phyloP scores from a whole-genome alignment of 139 green algal genomes.

The Ulvella scutata region DNA sequence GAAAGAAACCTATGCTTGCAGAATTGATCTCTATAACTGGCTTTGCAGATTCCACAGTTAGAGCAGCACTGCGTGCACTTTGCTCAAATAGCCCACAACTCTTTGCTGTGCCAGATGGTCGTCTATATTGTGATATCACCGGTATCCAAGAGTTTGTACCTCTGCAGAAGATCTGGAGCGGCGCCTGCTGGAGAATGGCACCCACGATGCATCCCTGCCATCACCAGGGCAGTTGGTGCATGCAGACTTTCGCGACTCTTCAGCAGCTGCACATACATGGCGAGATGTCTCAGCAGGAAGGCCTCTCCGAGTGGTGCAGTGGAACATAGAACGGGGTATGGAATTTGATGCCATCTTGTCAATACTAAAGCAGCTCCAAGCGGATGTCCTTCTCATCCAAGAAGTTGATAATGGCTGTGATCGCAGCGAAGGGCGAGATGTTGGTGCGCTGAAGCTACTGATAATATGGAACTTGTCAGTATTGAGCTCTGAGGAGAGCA shows the following conservation, averaged over 20 bases:
- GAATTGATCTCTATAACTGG: too few relatives aligned
- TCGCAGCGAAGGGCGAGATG: constrained; percentile 24
- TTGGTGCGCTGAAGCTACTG: constrained; percentile 4
- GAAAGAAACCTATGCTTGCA: too few relatives aligned
- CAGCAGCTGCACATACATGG: background rate
- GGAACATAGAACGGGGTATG: constrained; percentile 82
- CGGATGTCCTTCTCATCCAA: constrained; percentile 58
- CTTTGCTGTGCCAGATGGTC: too few relatives aligned
- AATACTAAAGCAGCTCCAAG: constrained; percentile 42
- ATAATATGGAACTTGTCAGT: too few relatives aligned
- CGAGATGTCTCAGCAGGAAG: background rate
- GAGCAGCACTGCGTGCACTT: too few relatives aligned
- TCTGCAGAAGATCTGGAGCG: background rate
- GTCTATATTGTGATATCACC: too few relatives aligned
- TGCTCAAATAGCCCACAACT: too few relatives aligned
- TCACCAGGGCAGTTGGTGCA: background rate
- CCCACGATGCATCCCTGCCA: background rate
- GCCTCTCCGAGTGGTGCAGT: constrained; percentile 28
- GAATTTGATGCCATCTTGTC: constrained; percentile 54
- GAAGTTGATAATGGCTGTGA: constrained; percentile 74
- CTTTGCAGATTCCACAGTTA: too few relatives aligned
- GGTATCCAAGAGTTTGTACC: too few relatives aligned
- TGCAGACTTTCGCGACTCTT: background rate
- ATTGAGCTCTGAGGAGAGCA: too few relatives aligned
- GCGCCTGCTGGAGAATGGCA: background rate